Base-by-base conservation (phyloP, 2,329 filamentous ascomycete genomes). In the Madurella mycetomatis region DNA sequence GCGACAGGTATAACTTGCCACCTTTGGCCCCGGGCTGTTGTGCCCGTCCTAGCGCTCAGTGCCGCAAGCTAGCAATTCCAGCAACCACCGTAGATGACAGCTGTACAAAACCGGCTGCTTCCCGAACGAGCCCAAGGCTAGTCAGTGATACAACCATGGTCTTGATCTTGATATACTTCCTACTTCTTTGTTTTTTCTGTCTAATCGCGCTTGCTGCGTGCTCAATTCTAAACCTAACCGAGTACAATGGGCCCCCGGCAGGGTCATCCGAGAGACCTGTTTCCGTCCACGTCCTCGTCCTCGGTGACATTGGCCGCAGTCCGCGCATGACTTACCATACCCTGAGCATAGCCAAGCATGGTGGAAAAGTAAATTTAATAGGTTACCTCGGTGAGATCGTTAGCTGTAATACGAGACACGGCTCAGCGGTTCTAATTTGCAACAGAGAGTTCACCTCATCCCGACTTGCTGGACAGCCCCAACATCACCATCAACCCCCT, bases 261-360 rank as follows among this genome's bases (percentile, higher is more conserved):
- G 57, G 57, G 31, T 56, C 60, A 13, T 19, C 56, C 2, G 53
- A 54, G 1, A 41, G 48, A 4, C 12, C 45, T 17, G 67, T 71
- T 4, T 68, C 67, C 0, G 80, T 92, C 42, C 90, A 96, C 70
- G 83, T 99, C 49, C 79, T 99, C 15, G 94, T 99, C 16, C 81
- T 99, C 30, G 94, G 94, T 43, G 94, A 99, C 67, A 92, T 99
- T 69, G 94, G 94, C 40, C 84, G 92, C 44, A 97, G 92, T 68
- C 94, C 94, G 47, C 90, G 94, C 53, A 99, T 99, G 92, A 92
- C 97, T 68, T 97, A 99, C 65, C 94, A 99, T 79, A 92, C 92
- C 17, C 76, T 96, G 62, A 97, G 92, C 69, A 85, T 97, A 65
- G 90, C 90, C 41, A 88, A 86, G 64, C 85, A 91, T 66, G 90